A percentile compares a stretch with the other conserved stretches of the same genome.
Evolutionary conservation across 441 rosid genomes (phyloP).

Genomic region (Melianthus villosus): DNA sequence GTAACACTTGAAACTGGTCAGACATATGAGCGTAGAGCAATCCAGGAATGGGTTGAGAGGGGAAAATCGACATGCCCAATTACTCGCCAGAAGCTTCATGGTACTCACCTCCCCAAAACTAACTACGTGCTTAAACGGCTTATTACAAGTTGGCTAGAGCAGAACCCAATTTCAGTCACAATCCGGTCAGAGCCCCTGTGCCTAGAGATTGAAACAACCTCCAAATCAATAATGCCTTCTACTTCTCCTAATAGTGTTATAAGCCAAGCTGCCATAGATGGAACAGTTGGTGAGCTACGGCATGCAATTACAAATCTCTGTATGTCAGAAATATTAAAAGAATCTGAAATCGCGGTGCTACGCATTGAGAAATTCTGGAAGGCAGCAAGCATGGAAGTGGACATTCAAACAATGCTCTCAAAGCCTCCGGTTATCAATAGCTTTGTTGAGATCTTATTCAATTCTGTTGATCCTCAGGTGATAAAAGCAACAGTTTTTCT

Average conservation of each 20-base stretch:
- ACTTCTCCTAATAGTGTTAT: constrained; percentile 39
- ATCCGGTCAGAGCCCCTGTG: constrained; percentile 11
- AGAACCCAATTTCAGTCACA: constrained; percentile 18
- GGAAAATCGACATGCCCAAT: constrained; percentile 64
- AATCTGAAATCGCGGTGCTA: constrained; percentile 52
- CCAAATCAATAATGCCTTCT: constrained; percentile 18
- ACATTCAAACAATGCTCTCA: constrained; percentile 35
- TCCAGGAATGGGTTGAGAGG: constrained; percentile 54
- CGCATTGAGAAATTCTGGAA: constrained; percentile 43
- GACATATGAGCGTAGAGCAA: constrained; percentile 59
- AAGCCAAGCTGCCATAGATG: constrained; percentile 32
- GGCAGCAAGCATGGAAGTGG: constrained; percentile 23
- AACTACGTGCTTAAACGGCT: constrained; percentile 63
- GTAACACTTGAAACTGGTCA: constrained; percentile 75
- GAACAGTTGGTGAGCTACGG: constrained; percentile 28
- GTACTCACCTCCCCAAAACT: constrained; percentile 42
- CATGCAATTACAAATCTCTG: constrained; percentile 39
- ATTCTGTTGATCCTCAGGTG: constrained; percentile 35
- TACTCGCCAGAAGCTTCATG: constrained; percentile 43
- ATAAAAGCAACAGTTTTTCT: constrained; percentile 37
- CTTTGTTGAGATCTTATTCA: constrained; percentile 48
- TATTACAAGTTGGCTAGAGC: constrained; percentile 46
- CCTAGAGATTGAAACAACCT: constrained; percentile 12
- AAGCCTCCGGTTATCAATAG: constrained; percentile 46
- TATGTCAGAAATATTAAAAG: constrained; percentile 41